phyloP scores from a whole-genome alignment of 2,329 filamentous ascomycete species.

The Sclerotiophoma versabilis region DNA sequence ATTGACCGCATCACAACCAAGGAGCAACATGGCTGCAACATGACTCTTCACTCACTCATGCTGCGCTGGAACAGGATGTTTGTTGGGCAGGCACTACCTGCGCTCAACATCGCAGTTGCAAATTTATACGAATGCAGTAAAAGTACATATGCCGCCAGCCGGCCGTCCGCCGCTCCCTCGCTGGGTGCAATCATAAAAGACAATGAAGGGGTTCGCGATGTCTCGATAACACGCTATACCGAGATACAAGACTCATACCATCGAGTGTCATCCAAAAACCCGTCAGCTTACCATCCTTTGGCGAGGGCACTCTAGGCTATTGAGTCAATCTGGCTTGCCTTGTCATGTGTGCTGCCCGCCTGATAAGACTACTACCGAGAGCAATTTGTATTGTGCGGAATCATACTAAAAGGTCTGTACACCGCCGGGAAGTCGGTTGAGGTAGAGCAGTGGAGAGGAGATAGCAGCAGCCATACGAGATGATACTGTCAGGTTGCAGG shows the following conservation, averaged over 20 bases:
- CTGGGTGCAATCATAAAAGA: constrained; percentile 13
- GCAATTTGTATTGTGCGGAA: neutral
- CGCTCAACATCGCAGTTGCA: constrained; percentile 11
- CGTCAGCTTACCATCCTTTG: neutral
- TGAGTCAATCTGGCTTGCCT: constrained; percentile 13
- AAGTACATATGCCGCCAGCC: constrained; percentile 38
- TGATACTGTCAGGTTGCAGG: neutral
- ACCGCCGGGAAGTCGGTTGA: constrained; percentile 10
- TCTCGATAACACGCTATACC: constrained; percentile 1
- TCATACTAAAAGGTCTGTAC: constrained; percentile 5
- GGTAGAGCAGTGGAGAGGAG: neutral
- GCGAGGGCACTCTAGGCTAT: constrained; percentile 1
- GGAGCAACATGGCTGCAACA: neutral
- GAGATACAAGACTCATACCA: neutral
- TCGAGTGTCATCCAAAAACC: constrained; percentile 3
- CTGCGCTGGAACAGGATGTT: neutral
- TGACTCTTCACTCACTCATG: neutral
- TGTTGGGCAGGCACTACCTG: neutral
- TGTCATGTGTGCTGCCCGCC: neutral
- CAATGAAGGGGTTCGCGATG: constrained; percentile 2
- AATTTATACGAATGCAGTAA: constrained; percentile 44
- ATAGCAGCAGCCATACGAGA: neutral
- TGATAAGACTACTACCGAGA: neutral
- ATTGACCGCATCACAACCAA: neutral
- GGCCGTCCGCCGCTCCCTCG: constrained; percentile 1